phyloP scores from a whole-genome alignment of 129 eudicot genomes.

The Flaveria brownii region DNA sequence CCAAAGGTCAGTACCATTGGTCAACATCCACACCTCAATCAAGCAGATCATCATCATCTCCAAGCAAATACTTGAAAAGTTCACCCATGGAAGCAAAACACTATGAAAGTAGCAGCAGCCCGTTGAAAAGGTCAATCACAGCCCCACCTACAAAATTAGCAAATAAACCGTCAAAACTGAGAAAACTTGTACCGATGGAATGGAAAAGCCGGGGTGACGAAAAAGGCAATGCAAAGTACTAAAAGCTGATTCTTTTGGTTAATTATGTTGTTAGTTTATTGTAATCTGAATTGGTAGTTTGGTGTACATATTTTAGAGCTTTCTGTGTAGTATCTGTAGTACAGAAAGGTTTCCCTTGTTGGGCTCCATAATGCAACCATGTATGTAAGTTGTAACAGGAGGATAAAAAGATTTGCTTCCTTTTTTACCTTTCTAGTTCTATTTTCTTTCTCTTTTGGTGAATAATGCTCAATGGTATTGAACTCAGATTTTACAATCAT shows the following conservation, averaged over 20 bases:
- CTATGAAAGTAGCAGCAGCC: constrained; percentile 31
- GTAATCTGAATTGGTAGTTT: constrained; percentile 34
- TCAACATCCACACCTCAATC: constrained; percentile 45
- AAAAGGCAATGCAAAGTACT: constrained; percentile 22
- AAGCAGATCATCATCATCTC: constrained; percentile 65
- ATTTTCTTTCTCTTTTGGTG: background rate
- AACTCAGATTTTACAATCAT: background rate
- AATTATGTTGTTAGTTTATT: constrained; percentile 37
- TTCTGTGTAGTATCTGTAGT: constrained; percentile 42
- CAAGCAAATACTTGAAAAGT: constrained; percentile 49
- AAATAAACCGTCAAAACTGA: constrained; percentile 54
- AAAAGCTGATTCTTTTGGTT: constrained; percentile 25
- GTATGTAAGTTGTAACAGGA: constrained; percentile 13
- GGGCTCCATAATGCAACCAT: constrained; percentile 25
- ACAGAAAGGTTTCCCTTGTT: constrained; percentile 40
- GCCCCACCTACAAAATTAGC: constrained; percentile 49
- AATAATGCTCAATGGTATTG: background rate
- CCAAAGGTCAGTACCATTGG: constrained; percentile 45
- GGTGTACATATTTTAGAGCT: constrained; percentile 55
- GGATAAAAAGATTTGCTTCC: constrained; percentile 13
- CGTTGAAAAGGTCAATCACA: constrained; percentile 49
- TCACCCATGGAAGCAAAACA: constrained; percentile 36
- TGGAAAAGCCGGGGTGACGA: constrained; percentile 47
- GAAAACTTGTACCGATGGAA: constrained; percentile 60
- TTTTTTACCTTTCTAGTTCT: constrained; percentile 19